A percentile compares a stretch with the other conserved stretches of the same genome.
These are phyloP conservation scores for Tuber aestivum DNA, from an alignment of 495 filamentous ascomycete species.

Conservation along the genomic window DNA sequence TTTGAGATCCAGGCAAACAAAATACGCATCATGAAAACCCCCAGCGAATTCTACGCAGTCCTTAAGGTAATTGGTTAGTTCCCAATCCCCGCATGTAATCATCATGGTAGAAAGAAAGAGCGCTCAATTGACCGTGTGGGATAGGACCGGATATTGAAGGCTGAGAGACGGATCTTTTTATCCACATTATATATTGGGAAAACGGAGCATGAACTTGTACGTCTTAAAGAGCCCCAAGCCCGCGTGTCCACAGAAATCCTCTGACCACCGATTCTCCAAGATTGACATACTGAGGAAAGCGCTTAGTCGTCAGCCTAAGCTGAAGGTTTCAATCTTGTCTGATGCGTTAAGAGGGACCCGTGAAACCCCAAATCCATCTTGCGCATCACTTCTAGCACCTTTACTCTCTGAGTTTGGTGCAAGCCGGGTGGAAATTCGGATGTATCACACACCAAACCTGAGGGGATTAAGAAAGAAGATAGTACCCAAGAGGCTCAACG, in stretches of 20 bases:
- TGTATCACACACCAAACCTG: conserved; percentile 97
- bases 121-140: conserved; percentile 7
- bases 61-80: conserved; percentile 60
- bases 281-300: conserved; percentile 72
- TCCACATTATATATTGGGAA: conserved; percentile 96
- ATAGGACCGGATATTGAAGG: conserved; percentile 72
- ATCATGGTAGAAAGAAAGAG: conserved; percentile 5
- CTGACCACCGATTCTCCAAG: conserved; percentile 44
- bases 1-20: conserved; percentile 80
- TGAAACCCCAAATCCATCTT: conserved; percentile 80
- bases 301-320: conserved; percentile 62
- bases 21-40: conserved; percentile 70
- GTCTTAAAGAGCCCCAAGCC: conserved; percentile 15
- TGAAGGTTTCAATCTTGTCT: conserved; percentile 86
- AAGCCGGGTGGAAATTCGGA: conserved; percentile 82
- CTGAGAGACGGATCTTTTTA: conserved; percentile 74
- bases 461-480: conserved; percentile 77
- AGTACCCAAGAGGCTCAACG: conserved; percentile 85
- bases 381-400: conserved; percentile 79
- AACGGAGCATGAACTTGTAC: conserved; percentile 78
- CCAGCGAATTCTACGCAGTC: conserved; percentile 76
- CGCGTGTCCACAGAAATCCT: not conserved
- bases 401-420: conserved; percentile 75
- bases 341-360: conserved; percentile 87
- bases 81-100: not conserved